Conservation (phyloP, 495 filamentous ascomycete genomes). For the Penicillium parvum region DNA sequence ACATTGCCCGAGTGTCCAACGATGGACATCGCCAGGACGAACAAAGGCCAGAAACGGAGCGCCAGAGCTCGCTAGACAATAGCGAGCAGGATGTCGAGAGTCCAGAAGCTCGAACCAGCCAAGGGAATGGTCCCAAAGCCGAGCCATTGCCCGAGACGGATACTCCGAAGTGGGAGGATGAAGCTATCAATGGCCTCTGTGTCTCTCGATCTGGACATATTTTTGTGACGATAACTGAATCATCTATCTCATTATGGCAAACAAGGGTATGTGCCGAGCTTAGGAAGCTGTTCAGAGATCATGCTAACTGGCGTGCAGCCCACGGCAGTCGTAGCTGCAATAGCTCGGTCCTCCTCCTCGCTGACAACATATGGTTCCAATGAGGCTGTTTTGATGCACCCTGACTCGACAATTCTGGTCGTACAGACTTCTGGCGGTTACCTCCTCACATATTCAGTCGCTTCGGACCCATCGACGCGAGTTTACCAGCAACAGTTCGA, state of each 20-base stretch:
- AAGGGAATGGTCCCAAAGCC: conserved; percentile 9
- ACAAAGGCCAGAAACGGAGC: neutral
- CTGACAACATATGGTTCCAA: conserved; percentile 81
- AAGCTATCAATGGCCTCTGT: conserved; percentile 67
- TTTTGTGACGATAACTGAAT: conserved; percentile 82
- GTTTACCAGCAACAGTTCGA: conserved; percentile 82
- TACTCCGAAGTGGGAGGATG: conserved; percentile 41
- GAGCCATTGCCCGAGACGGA: conserved; percentile 13
- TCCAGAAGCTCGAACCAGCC: conserved; percentile 8
- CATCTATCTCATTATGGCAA: conserved; percentile 88
- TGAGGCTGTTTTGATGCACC: conserved; percentile 76
- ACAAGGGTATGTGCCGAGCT: conserved; percentile 77
- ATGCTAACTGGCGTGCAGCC: conserved; percentile 58
- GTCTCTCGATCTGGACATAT: conserved; percentile 78
- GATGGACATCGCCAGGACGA: conserved; percentile 31
- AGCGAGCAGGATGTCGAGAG: conserved; percentile 1
- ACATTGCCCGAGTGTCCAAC: conserved; percentile 32
- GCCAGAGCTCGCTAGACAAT: conserved; percentile 5
- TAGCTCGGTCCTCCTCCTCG: conserved; percentile 74
- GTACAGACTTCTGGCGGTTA: conserved; percentile 86
- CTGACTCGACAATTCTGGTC: conserved; percentile 86
- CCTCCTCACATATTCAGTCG: conserved; percentile 89
- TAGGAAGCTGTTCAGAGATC: conserved; percentile 2
- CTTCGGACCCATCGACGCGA: conserved; percentile 72
- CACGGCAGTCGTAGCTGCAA: conserved; percentile 78